Percentiles rank a stretch among this genome's conserved stretches.
phyloP scores from a whole-genome alignment of 768 basidiomycete species.

The Mycena latifolia region DNA sequence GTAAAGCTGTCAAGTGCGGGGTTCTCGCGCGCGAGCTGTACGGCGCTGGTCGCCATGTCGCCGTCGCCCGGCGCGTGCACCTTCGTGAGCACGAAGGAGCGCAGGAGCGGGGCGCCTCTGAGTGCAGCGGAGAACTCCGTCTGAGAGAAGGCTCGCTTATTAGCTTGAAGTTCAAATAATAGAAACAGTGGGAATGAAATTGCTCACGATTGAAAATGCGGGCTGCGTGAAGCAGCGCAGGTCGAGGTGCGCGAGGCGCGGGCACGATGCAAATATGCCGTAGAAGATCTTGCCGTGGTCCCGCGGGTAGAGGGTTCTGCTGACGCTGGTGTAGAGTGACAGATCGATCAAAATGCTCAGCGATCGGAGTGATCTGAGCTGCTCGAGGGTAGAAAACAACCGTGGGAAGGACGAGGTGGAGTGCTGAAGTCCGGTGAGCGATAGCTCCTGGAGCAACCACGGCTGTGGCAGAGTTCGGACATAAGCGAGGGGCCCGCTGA shows the following conservation, averaged over 20 bases:
- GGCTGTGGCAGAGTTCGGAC: slow-evolving; percentile 46
- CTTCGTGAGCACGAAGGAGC: slow-evolving; percentile 51
- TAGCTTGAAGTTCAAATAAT: slow-evolving; percentile 5
- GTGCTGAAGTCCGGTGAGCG: slow-evolving; percentile 49
- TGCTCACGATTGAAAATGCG: slow-evolving; percentile 49
- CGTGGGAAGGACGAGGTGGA: slow-evolving; percentile 47
- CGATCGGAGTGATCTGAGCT: slow-evolving; percentile 43
- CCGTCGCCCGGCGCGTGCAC: slow-evolving; percentile 51
- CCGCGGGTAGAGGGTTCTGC: slow-evolving; percentile 38
- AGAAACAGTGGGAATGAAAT: background rate
- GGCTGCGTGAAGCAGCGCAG: slow-evolving; percentile 52
- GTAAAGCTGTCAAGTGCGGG: slow-evolving; percentile 47
- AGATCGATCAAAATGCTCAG: slow-evolving; percentile 52
- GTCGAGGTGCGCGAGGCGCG: slow-evolving; percentile 47
- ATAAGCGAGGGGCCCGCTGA: slow-evolving; percentile 48
- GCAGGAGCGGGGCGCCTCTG: slow-evolving; percentile 43
- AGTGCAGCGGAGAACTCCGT: slow-evolving; percentile 48
- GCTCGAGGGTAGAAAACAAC: slow-evolving; percentile 45
- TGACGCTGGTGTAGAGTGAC: slow-evolving; percentile 41
- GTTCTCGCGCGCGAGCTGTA: slow-evolving; percentile 46
- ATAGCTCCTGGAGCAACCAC: slow-evolving; percentile 43
- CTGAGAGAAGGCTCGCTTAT: slow-evolving; percentile 33
- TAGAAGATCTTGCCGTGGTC: slow-evolving; percentile 47
- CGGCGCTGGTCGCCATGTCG: slow-evolving; percentile 46
- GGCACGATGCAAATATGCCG: slow-evolving; percentile 46